Evolutionary conservation across 345 rosid species (phyloP), one percentile per base, ranked within the genome.

Genomic region (Diplotaxis tenuifolia): DNA sequence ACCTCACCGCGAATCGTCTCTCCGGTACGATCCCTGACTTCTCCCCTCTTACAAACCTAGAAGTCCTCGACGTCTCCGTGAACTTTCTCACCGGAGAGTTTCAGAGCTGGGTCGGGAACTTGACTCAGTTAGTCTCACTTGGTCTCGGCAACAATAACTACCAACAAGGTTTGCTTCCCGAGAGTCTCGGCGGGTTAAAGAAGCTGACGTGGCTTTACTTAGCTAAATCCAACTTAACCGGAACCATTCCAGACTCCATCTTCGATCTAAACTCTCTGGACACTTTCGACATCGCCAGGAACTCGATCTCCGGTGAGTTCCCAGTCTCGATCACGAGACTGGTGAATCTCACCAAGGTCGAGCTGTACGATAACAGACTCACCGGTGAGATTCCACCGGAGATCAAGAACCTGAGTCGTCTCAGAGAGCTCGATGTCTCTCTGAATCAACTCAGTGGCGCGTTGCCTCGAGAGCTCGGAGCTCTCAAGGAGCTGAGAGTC

Each of bases 341-440:
- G 72, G 72, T 11, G 15, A 87, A 84, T 29, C 86, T 91, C 63
- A 54, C 21, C 6, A 82, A 91, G 81, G 86, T 94, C 25, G 98
- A 94, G 86, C 42, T 89, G 19, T 91, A 10, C 25, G 0, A 0
- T 0, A 94, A 94, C 79, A 72, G 69, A 14, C 69, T 94, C 66
- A 86, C 88, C 0, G 97, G 98, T 2, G 72, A 85, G 16, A 70
- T 94, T 42, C 97, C 96, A 0, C 76, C 70, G 5, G 89, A 79
- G 86, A 80, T 94, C 6, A 82, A 62, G 49, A 74, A 80, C 20
- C 88, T 91, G 66, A 76, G 80, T 18, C 80, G 68, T 28, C 59
- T 94, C 71, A 72, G 62, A 6, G 93, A 94, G 61, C 11, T 89
- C 5, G 98, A 91, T 70, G 65, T 89, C n/a, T 94, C 98, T 3